Evolutionary conservation across 148 eudicot species (phyloP), one percentile per base, ranked within the genome.

Genomic region (Drosera capensis): DNA sequence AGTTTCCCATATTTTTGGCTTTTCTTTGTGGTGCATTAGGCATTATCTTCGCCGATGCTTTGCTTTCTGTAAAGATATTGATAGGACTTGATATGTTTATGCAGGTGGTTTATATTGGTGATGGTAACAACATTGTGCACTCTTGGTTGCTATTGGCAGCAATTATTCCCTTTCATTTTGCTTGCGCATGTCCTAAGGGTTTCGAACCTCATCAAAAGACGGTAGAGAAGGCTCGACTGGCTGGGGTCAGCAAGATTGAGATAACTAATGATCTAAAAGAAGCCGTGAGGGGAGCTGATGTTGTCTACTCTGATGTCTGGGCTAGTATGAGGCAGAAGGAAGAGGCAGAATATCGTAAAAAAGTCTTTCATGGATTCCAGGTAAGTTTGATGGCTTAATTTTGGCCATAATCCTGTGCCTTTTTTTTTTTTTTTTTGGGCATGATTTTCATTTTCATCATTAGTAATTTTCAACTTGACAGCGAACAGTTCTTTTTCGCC

Each of bases 291-390:
- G 97, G 95, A 46, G 93, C 95, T 52, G 95, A 90, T 52, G 93
- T 90, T 40, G 95, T 90, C 36, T 84, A 90, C 67, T 75, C 97
- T 45, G 97, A 90, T 73, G 97, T 90, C 40, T 90, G 97, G 97
- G 97, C 97, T 23, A 90, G 97, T 66, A 90, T 90, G 97, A 95
- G 95, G 8, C 95, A 84, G 61, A 90, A 90, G 64, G 93, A 84
- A 62, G 95, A 90, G 66, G 95, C 97, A 53, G 87, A 81, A 50
- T 40, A 73, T 54, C 92, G 95, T 15, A 72, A 67, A 23, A 68
- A 73, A 73, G 87, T 52, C 45, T 90, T 90, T 62, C 79, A 73
- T 58, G 97, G 93, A 25, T 84, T 83, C 62, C 87, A 90, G 96
- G 94, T 88, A 59, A 43, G 45, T 31, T 40, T 35, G 24, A 20